Conservation (phyloP, 768 basidiomycete species). For the Rhodotorula diobovata region DNA sequence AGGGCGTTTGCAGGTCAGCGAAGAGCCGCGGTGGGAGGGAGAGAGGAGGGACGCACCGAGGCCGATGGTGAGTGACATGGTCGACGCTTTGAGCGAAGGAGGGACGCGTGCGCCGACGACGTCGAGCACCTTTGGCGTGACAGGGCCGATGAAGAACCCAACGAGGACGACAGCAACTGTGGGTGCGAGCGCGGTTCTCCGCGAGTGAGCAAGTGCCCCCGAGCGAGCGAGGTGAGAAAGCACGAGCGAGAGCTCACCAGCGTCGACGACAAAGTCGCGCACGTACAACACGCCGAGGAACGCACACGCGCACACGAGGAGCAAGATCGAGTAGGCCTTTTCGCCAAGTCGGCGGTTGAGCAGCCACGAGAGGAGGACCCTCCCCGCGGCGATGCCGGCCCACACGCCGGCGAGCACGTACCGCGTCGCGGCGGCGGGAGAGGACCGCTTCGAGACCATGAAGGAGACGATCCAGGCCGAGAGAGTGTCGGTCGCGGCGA, state of each 20-base stretch:
- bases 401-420: slow-evolving; percentile 22
- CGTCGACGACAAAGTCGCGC: slow-evolving; percentile 10
- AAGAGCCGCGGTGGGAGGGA: not conserved
- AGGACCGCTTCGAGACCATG: slow-evolving; percentile 10
- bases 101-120: slow-evolving; percentile 27
- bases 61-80: slow-evolving; percentile 3
- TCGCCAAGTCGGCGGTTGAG: slow-evolving; percentile 23
- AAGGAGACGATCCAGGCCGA: slow-evolving; percentile 33
- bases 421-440: slow-evolving; percentile 15
- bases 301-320: slow-evolving; percentile 10
- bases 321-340: slow-evolving; percentile 12
- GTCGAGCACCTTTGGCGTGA: slow-evolving; percentile 26
- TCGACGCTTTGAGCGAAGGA: slow-evolving; percentile 23
- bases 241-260: not conserved
- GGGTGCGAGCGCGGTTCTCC: no score
- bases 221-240: not conserved
- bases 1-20: no score
- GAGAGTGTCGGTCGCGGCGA: slow-evolving; percentile 27
- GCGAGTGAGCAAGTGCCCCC: not conserved
- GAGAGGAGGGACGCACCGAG: not conserved
- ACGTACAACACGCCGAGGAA: slow-evolving; percentile 30
- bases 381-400: slow-evolving; percentile 31
- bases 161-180: slow-evolving; percentile 19
- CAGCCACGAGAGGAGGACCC: slow-evolving; percentile 17
- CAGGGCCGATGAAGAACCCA: slow-evolving; percentile 33